phyloP scores from a whole-genome alignment of 2,329 filamentous ascomycete species.

The Trichothecium roseum region DNA sequence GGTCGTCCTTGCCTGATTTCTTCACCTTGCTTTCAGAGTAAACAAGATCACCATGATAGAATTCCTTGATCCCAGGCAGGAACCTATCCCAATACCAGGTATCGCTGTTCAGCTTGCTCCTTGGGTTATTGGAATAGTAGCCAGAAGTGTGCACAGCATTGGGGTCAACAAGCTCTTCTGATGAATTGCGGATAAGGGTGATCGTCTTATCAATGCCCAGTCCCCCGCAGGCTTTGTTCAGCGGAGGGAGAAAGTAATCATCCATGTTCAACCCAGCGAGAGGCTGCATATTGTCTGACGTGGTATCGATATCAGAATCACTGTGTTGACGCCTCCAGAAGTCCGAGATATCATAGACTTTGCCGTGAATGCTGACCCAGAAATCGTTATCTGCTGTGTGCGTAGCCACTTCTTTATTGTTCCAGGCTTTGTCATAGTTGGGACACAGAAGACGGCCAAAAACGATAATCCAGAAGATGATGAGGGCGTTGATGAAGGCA shows the following conservation, averaged over 20 bases:
- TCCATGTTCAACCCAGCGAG: slow-evolving; percentile 73
- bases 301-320: slow-evolving; percentile 53
- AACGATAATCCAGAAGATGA: slow-evolving; percentile 86
- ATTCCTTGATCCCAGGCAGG: slow-evolving; percentile 69
- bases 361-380: slow-evolving; percentile 78
- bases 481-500: slow-evolving; percentile 63
- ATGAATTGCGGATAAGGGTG: slow-evolving; percentile 53
- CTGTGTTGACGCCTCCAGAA: slow-evolving; percentile 84
- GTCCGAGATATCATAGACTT: slow-evolving; percentile 83
- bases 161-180: slow-evolving; percentile 32
- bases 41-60: slow-evolving; percentile 80
- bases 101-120: slow-evolving; percentile 46
- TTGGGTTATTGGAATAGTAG: slow-evolving; percentile 39
- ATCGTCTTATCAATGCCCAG: slow-evolving; percentile 52
- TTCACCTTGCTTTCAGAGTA: slow-evolving; percentile 50
- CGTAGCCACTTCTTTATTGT: slow-evolving; percentile 52
- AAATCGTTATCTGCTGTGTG: slow-evolving; percentile 70
- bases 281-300: slow-evolving; percentile 56
- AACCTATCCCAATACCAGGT: slow-evolving; percentile 75
- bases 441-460: slow-evolving; percentile 84
- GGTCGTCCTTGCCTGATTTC: slow-evolving; percentile 53
- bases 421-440: slow-evolving; percentile 86
- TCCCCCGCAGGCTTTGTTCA: slow-evolving; percentile 63
- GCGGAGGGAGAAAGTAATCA: slow-evolving; percentile 73
- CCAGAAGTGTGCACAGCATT: slow-evolving; percentile 64